Conservation (phyloP, 768 basidiomycete genomes). For the Mycena haematopus region DNA sequence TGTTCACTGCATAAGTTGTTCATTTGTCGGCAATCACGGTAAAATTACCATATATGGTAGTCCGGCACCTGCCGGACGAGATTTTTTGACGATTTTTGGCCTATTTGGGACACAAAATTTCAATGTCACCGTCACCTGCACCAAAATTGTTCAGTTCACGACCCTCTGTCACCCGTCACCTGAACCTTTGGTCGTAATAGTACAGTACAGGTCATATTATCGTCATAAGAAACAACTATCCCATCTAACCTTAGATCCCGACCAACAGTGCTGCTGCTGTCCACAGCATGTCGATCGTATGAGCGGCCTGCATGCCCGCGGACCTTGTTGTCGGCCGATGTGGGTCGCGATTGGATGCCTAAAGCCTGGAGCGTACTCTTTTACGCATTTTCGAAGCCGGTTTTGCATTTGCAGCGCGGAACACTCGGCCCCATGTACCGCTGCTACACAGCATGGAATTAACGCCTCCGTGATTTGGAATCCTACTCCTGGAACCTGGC, state of each 20-base stretch:
- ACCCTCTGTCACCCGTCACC: too few species aligned
- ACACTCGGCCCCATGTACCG: slow-evolving; percentile 12
- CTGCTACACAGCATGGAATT: slow-evolving; percentile 6
- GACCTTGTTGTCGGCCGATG: slow-evolving; percentile 2
- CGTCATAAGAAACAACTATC: slow-evolving; percentile 3
- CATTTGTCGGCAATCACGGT: too few species aligned
- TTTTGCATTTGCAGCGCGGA: background rate
- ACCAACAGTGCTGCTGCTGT: background rate
- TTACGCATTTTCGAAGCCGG: slow-evolving; percentile 15
- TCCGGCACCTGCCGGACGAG: too few species aligned
- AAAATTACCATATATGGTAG: too few species aligned
- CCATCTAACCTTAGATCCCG: slow-evolving; percentile 11
- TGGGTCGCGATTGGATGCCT: slow-evolving; percentile 15
- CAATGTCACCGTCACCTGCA: too few species aligned
- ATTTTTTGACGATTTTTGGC: too few species aligned
- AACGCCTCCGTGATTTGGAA: slow-evolving; percentile 1
- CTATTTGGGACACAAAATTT: too few species aligned
- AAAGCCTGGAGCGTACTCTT: slow-evolving; percentile 15
- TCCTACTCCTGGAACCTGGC: slow-evolving; percentile 8
- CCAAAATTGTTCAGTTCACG: too few species aligned
- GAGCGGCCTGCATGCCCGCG: background rate
- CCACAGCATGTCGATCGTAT: slow-evolving; percentile 2
- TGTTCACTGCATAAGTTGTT: too few species aligned
- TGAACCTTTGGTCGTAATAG: too few species aligned
- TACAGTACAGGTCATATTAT: too few species aligned